Percentiles rank a stretch among this genome's conserved stretches.
Conservation (phyloP, 2,329 filamentous ascomycete species). For the Xenosphaeropsis pyriputrescens region DNA sequence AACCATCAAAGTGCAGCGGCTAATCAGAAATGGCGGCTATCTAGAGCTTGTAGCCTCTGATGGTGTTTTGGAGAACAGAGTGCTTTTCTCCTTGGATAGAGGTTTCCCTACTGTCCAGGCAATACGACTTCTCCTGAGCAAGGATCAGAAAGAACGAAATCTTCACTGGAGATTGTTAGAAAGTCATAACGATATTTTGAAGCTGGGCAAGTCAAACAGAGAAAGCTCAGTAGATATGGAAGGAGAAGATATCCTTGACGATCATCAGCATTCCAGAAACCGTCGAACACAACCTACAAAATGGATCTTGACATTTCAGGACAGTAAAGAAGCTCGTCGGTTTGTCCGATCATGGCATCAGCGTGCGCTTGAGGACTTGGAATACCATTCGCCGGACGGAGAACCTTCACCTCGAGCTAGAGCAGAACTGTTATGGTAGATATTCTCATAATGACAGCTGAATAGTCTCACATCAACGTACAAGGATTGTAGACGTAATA, state of each 20-base stretch:
- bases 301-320: slow-evolving; percentile 16
- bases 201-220: slow-evolving; percentile 4
- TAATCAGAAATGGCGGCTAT: slow-evolving; percentile 21
- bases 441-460: slow-evolving; percentile 2
- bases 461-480: slow-evolving; percentile 2
- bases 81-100: slow-evolving; percentile 13
- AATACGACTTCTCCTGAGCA: slow-evolving; percentile 8
- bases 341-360: slow-evolving; percentile 38
- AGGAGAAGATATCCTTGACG: neutral
- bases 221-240: neutral
- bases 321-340: slow-evolving; percentile 19
- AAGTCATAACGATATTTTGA: slow-evolving; percentile 1
- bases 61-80: slow-evolving; percentile 11
- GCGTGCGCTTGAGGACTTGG: slow-evolving; percentile 22
- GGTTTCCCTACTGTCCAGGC: slow-evolving; percentile 7
- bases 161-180: slow-evolving; percentile 16
- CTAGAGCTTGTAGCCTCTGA: slow-evolving; percentile 6
- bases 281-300: slow-evolving; percentile 4
- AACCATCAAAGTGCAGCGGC: slow-evolving; percentile 12
- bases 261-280: neutral
- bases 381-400: slow-evolving; percentile 17
- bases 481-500: too few species aligned
- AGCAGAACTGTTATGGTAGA: slow-evolving; percentile 32
- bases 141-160: slow-evolving; percentile 16
- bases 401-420: slow-evolving; percentile 23